These are phyloP conservation scores for Epichloe aotearoae DNA, from an alignment of 2,329 filamentous ascomycete species.

Conservation along the genomic window DNA sequence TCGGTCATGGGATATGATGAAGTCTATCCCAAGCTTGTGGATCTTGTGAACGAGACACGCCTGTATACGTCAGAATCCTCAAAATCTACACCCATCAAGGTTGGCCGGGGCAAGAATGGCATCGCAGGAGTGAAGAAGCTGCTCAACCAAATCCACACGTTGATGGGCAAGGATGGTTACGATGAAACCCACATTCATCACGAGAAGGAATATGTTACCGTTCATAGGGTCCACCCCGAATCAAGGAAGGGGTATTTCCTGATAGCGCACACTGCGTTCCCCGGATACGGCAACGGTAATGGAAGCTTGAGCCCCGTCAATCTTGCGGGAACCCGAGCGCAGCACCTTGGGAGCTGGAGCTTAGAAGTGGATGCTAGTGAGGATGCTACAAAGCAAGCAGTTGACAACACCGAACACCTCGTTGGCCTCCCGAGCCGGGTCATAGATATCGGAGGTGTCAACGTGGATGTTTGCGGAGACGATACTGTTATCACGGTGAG, in stretches of 20 bases:
- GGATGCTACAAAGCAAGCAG: constrained; percentile 50
- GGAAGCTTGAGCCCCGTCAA: constrained; percentile 67
- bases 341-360: constrained; percentile 80
- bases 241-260: constrained; percentile 90
- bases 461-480: constrained; percentile 55
- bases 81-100: constrained; percentile 39
- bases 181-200: constrained; percentile 95
- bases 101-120: constrained; percentile 61
- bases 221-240: constrained; percentile 85
- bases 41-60: constrained; percentile 80
- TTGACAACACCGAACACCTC: constrained; percentile 58
- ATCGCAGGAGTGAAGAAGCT: constrained; percentile 87
- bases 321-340: constrained; percentile 72
- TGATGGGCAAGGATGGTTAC: constrained; percentile 92
- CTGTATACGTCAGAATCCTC: constrained; percentile 72
- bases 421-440: constrained; percentile 77
- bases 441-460: constrained; percentile 58
- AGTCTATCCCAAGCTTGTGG: constrained; percentile 84
- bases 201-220: constrained; percentile 89
- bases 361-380: constrained; percentile 74
- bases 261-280: constrained; percentile 91
- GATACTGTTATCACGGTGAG: constrained; percentile 71
- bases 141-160: constrained; percentile 83
- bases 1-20: constrained; percentile 99
- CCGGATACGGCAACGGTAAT: constrained; percentile 76